A percentile compares a stretch with the other conserved stretches of the same genome.
These are phyloP conservation scores for Dactylonectria estremocensis DNA, from an alignment of 2,329 filamentous ascomycete species.

Conservation along the genomic window DNA sequence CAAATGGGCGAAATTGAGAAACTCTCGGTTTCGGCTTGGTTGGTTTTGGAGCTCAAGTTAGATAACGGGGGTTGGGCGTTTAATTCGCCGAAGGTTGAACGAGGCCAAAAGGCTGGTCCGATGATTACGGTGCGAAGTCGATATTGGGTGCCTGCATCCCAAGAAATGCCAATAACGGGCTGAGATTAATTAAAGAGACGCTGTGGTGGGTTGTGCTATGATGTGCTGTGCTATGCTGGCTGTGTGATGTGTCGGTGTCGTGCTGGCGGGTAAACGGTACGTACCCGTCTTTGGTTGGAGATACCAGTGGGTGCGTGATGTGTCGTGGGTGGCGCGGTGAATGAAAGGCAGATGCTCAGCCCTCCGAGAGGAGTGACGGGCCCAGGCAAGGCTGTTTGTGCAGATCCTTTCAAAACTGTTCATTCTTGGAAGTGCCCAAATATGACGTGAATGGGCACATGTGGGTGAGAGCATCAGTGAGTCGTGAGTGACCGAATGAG, in stretches of 20 bases:
- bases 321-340: slow-evolving; percentile 29
- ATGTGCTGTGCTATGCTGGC: slow-evolving; percentile 1
- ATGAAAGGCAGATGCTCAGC: slow-evolving; percentile 19
- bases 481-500: neutral
- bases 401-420: slow-evolving; percentile 1
- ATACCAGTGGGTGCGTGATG: slow-evolving; percentile 23
- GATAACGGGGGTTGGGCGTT: slow-evolving; percentile 9
- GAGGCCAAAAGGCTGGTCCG: neutral
- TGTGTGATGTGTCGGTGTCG: slow-evolving; percentile 14
- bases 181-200: slow-evolving; percentile 1
- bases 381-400: slow-evolving; percentile 17
- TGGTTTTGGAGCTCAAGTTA: slow-evolving; percentile 8
- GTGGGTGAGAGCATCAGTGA: neutral
- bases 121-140: slow-evolving; percentile 10
- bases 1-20: slow-evolving; percentile 3
- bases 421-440: neutral
- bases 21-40: slow-evolving; percentile 11
- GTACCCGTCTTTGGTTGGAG: slow-evolving; percentile 2
- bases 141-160: slow-evolving; percentile 3
- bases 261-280: slow-evolving; percentile 20
- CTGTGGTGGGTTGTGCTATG: slow-evolving; percentile 9
- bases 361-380: slow-evolving; percentile 4
- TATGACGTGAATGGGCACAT: neutral
- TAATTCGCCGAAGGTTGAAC: slow-evolving; percentile 1
- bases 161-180: slow-evolving; percentile 6